Evolutionary conservation across 108 stramenopile species (phyloP), one percentile per base, ranked within the genome.

Genomic region (Cyclotella cryptica): DNA sequence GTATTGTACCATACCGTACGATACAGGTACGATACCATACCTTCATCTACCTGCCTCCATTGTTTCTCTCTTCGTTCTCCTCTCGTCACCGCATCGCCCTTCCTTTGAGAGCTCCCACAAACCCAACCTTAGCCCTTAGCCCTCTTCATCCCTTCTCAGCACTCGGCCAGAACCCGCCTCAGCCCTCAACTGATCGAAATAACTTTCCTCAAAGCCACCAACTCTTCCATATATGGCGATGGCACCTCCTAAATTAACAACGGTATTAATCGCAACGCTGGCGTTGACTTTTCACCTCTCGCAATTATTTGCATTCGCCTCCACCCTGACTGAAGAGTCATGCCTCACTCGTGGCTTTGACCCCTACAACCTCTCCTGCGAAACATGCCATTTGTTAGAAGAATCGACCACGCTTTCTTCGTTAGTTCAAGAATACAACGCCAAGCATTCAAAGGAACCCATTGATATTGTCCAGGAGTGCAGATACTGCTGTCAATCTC

Each of bases 261-360:
- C 35, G 0, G 1, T 62, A 3, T 19, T 40, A 21, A 45, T 43
- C 28, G 14, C 30, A 14, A 2, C n/a, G 1, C 21, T 45, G 42
- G 64, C 43, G 22, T 3, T 35, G 14, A 30, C 60, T 17, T 13
- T 61, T 12, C 6, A 15, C 19, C 30, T 10, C 12, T 14, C 60
- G 12, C 60, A 61, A 15, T n/a, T 17, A 29, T 30, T 39, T 39
- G 30, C 60, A 30, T 0, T 6, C 12, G 60, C 64, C 19, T 45
- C 64, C 10, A 14, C 41, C 18, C 59, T 70, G n/a, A 74, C 72
- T 27, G 77, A 78, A 53, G 66, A 79, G 19, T 45, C 46, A 42
- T 83, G 78, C 72, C 47, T 79, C 59, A 58, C 61, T 22, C 60
- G 49, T 9, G 83, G 79, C 27, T 84, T 84, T 35, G 83, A 84